Evolutionary conservation across 257 asterid species (phyloP), one percentile per base, ranked within the genome.

Genomic region (Solanum rostratum): DNA sequence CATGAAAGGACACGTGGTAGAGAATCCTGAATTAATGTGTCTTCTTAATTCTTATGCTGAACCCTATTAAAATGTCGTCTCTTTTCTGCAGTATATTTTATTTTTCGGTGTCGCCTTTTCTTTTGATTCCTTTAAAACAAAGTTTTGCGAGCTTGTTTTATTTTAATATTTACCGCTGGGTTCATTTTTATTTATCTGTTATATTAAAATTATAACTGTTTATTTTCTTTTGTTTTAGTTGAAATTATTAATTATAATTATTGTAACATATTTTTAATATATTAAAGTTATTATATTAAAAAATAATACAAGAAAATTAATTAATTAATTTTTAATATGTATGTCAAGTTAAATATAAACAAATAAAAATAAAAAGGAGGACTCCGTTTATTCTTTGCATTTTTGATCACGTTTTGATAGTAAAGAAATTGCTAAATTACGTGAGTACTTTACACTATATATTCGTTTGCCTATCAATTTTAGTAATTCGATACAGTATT

Each of bases 1-100:
- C 3, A 12, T 19, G 66, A 79, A 19, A 80, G 74, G 84, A 20
- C 84, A 84, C 89, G 87, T 84, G 89, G 80, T 59, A 19, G 50
- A 33, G 46, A 22, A 13, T 18, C 5, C 80, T 30, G 82, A 24
- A 63, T 20, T 63, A 20, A 29, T 37, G 83, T 13, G 85, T 80
- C 84, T 46, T 66, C 82, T 19, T 20, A 3, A 33, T 33, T 66
- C 82, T 27, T 19, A 4, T 18, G 10, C 24, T 6, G 3, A 53
- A 24, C 50, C 20, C 37, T 15, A 29, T 29, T 60, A 54, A 54
- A 54, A 18, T 18, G 10, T 18, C 57, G 6, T 15, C 2, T 5
- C 39, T 13, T 24, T 29, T 62, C 10, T 63, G 3, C 16, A 30
- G 29, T 27, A 13, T 24, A 27, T 13, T 27, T 13, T 63, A 19